These are phyloP conservation scores for Crithidia acanthocephali DNA, from an alignment of 208 protist species.

Conservation along the genomic window DNA sequence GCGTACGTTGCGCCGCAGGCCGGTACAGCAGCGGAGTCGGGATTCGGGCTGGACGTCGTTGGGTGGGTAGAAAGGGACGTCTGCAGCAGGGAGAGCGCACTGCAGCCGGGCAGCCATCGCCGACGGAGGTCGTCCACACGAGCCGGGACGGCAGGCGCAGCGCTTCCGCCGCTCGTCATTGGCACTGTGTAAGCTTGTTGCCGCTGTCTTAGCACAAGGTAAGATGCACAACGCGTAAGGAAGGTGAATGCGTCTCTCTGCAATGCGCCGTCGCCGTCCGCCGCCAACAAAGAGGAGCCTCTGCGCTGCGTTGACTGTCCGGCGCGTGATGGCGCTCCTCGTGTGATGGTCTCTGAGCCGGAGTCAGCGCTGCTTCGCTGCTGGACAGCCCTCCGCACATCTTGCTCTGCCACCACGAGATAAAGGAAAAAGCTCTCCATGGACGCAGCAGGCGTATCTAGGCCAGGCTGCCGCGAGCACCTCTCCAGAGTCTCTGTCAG, in stretches of 20 bases:
- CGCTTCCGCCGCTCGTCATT: no score
- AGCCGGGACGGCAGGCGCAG: background rate
- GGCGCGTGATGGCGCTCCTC: no score
- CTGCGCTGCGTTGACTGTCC: no score
- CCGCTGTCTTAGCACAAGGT: background rate
- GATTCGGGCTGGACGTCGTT: no score
- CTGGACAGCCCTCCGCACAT: background rate
- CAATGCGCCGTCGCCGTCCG: background rate
- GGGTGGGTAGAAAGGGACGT: background rate
- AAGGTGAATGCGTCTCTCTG: background rate
- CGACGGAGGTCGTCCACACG: no score
- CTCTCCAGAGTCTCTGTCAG: background rate
- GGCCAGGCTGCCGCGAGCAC: background rate
- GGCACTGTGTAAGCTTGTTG: no score
- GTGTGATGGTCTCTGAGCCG: background rate
- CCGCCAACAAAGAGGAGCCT: no score
- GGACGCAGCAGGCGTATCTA: background rate
- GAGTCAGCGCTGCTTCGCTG: background rate
- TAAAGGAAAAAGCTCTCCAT: slow-evolving; percentile 3
- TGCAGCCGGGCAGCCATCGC: background rate
- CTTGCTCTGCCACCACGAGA: slow-evolving; percentile 2
- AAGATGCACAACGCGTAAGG: slow-evolving; percentile 15
- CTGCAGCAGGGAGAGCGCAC: slow-evolving; percentile 13
- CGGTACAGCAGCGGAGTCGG: background rate
- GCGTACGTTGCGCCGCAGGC: background rate